These are phyloP conservation scores for Diaporthe vexans DNA, from an alignment of 2,329 filamentous ascomycete species.

Conservation along the genomic window DNA sequence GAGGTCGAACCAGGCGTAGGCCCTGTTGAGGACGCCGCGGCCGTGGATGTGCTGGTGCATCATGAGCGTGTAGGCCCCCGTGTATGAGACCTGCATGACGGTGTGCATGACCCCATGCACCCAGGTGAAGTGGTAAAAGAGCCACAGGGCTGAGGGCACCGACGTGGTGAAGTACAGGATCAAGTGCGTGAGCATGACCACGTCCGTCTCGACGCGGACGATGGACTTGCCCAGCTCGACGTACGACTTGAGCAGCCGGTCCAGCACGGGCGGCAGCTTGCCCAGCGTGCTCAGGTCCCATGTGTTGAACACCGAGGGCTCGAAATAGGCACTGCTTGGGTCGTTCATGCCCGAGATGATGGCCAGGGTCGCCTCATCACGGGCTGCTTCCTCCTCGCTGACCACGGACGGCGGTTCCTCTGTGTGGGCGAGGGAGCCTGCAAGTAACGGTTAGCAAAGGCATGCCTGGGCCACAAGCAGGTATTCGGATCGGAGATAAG, in stretches of 20 bases:
- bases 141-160: slow-evolving; percentile 75
- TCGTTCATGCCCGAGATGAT: slow-evolving; percentile 59
- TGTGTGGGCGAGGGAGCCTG: slow-evolving; percentile 28
- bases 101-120: slow-evolving; percentile 76
- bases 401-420: slow-evolving; percentile 36
- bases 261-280: slow-evolving; percentile 55
- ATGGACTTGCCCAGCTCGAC: slow-evolving; percentile 66
- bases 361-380: slow-evolving; percentile 51
- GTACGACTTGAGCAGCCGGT: slow-evolving; percentile 71
- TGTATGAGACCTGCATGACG: slow-evolving; percentile 76
- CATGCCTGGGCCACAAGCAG: background rate
- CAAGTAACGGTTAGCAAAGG: slow-evolving; percentile 31
- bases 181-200: slow-evolving; percentile 84
- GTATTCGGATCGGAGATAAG: background rate
- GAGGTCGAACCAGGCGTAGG: slow-evolving; percentile 69
- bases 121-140: slow-evolving; percentile 77
- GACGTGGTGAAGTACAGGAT: slow-evolving; percentile 79
- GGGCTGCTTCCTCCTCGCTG: slow-evolving; percentile 40
- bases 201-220: slow-evolving; percentile 78
- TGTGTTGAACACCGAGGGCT: slow-evolving; percentile 61
- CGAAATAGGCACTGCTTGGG: slow-evolving; percentile 56
- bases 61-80: slow-evolving; percentile 83
- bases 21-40: slow-evolving; percentile 74
- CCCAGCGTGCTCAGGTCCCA: slow-evolving; percentile 55
- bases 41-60: slow-evolving; percentile 90